Evolutionary conservation across 768 basidiomycete genomes (phyloP), one percentile per base, ranked within the genome.

Genomic region (Rhodotorula graminis): DNA sequence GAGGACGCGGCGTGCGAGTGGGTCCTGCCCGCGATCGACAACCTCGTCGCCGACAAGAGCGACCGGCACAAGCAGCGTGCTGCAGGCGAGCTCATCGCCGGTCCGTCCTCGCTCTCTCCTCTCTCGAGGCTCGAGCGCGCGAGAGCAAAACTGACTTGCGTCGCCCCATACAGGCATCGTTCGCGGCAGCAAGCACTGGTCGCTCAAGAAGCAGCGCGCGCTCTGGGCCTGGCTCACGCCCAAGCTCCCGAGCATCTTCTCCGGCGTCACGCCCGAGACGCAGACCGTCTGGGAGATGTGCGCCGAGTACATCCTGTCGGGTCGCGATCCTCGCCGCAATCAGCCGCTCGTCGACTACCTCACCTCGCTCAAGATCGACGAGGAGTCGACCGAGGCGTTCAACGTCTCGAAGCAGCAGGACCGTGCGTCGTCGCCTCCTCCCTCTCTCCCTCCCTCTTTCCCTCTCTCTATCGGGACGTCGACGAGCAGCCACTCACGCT

Each of bases 1-100:
- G 89, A 89, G 77, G 87, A 89, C 74, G 86, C 86, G 66, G 88
- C 90, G 1, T 86, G 91, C 65, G 84, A 86, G 65, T 83, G 83
- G 0, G 82, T 91, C 70, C 85, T 83, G 70, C 87, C 88, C 0
- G 84, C 86, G 2, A 78, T 92, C 65, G 71, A 70, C 50, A 88
- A 89, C 66, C 84, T 84, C 46, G 82, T 92, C 29, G 80, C 81
- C 16, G 86, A 90, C 77, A 86, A 88, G 72, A 77, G 80, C 23
- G 88, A 90, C 74, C 88, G 91, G 71, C 89, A 94, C 81, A 91
- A 92, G 82, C 92, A 92, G 79, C 85, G 93, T 44, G 92, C 90
- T 6, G 88, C 90, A 16, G 91, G 91, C 10, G 93, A 96, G 80
- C 83, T 93, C 64, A 80, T 93, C 15, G 90, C 89, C 5, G 72